Percentiles rank a stretch among this genome's conserved stretches.
These are phyloP conservation scores for Glycyrrhiza uralensis DNA, from an alignment of 306 rosid species.

Conservation along the genomic window DNA sequence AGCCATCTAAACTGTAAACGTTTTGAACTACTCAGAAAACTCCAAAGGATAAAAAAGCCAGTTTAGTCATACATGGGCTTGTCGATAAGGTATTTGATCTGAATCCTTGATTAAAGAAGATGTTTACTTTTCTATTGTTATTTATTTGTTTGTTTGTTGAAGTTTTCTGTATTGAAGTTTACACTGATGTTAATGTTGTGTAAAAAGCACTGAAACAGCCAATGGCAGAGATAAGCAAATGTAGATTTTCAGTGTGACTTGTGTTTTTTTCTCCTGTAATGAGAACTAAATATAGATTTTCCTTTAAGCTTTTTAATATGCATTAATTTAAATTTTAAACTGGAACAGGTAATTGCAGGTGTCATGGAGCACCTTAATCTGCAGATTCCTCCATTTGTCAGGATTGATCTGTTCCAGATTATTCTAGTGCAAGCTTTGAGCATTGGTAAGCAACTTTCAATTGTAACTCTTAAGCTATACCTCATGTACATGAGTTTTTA, in stretches of 20 bases:
- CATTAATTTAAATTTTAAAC: constrained; percentile 27
- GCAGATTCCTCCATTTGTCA: constrained; percentile 84
- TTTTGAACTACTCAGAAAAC: constrained; percentile 68
- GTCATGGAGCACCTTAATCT: constrained; percentile 66
- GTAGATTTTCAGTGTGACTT: too few species aligned
- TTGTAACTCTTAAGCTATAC: constrained; percentile 12
- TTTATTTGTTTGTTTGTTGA: neutral
- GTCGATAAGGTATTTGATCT: constrained; percentile 75
- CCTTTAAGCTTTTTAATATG: constrained; percentile 6
- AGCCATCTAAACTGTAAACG: constrained; percentile 28
- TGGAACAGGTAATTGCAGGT: constrained; percentile 80
- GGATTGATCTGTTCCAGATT: constrained; percentile 92
- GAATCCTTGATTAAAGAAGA: constrained; percentile 4
- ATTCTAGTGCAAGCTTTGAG: constrained; percentile 72
- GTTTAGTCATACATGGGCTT: constrained; percentile 83
- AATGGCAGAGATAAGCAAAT: neutral
- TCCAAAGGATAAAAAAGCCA: constrained; percentile 94
- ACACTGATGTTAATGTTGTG: neutral
- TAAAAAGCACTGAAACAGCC: neutral
- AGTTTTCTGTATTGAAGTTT: neutral
- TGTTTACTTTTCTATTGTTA: neutral
- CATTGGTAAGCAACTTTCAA: constrained; percentile 50
- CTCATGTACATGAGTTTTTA: neutral
- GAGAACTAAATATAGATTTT: constrained; percentile 10
- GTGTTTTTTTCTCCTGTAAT: neutral